Evolutionary conservation across 2,329 filamentous ascomycete species (phyloP), one percentile per base, ranked within the genome.

Genomic region (Phialemoniopsis sp.): DNA sequence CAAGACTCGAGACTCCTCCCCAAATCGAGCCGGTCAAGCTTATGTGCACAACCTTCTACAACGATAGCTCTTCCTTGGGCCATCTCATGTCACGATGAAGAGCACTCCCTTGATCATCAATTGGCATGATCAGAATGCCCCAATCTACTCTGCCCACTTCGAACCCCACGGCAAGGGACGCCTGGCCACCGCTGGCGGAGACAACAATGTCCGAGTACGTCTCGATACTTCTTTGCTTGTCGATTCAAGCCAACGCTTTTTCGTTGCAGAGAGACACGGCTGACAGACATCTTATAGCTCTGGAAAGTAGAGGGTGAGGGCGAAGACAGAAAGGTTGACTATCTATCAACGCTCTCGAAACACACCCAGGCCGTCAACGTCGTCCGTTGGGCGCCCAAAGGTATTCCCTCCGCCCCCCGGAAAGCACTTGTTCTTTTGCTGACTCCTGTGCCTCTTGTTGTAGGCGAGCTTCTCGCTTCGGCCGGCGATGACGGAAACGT

Each of bases 281-380:
- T 33, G 32, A 19, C 42, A 38, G 40, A 34, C 21, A 8, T 17
- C 16, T 13, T 18, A 5, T 40, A 91, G 86, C 73, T 98, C 56
- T 98, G 93, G 93, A 91, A 82, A 65, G 77, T 98, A 52, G 89
- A 96, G 48, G 71, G 77, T 37, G 82, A 85, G 44, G 89, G 88
- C 30, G 89, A 95, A 46, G 88, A 94, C 54, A 79, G 89, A 45
- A 94, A 85, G 57, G 87, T 95, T 47, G 86, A 89, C 42, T 98
- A 97, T 60, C 74, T 98, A 29, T 89, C 89, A 13, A 96, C 91
- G 3, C 77, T 98, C 39, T 75, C 82, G 45, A 96, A 95, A 60
- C 93, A 98, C 64, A 94, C 90, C 16, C 91, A 97, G 63, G 89
- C 93, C 33, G 93, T 98, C 53, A 98, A 98, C 68, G 93, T 98